Evolutionary conservation across 441 rosid species (phyloP).

Genomic region (Populus trichocarpa): DNA sequence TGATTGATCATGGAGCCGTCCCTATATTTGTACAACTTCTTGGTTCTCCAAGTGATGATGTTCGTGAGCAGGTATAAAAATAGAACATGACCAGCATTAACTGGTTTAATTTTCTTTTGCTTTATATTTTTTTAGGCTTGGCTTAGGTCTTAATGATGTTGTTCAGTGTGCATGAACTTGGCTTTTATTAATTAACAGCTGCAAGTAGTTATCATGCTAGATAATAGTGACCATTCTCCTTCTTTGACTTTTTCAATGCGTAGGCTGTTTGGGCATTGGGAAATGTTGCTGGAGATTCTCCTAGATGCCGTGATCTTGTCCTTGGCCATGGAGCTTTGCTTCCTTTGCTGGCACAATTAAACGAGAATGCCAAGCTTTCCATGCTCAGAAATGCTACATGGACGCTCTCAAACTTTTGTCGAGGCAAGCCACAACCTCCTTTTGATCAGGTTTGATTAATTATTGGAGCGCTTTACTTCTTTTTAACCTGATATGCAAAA

Average conservation of each 20-base stretch:
- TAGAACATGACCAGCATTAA: not conserved
- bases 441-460: slow-evolving; percentile 66
- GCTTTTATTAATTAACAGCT: not conserved
- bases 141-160: not conserved
- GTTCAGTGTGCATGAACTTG: not conserved
- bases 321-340: slow-evolving; percentile 64
- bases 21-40: slow-evolving; percentile 84
- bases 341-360: slow-evolving; percentile 64
- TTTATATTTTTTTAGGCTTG: not conserved
- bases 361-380: slow-evolving; percentile 76
- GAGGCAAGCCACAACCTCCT: slow-evolving; percentile 89
- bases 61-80: slow-evolving; percentile 75
- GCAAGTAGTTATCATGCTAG: not conserved
- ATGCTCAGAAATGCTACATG: slow-evolving; percentile 96
- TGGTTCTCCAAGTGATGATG: slow-evolving; percentile 80
- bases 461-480: not conserved
- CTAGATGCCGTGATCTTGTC: slow-evolving; percentile 85
- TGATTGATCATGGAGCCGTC: slow-evolving; percentile 75
- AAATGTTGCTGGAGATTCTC: slow-evolving; percentile 93
- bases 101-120: not conserved
- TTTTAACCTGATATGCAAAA: not conserved
- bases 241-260: not conserved
- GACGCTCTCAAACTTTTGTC: slow-evolving; percentile 84
- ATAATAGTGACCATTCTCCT: not conserved
- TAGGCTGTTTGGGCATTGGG: slow-evolving; percentile 97